Evolutionary conservation across 1,284 basidiomycete genomes (phyloP).

Genomic region (Peniophora sp.): DNA sequence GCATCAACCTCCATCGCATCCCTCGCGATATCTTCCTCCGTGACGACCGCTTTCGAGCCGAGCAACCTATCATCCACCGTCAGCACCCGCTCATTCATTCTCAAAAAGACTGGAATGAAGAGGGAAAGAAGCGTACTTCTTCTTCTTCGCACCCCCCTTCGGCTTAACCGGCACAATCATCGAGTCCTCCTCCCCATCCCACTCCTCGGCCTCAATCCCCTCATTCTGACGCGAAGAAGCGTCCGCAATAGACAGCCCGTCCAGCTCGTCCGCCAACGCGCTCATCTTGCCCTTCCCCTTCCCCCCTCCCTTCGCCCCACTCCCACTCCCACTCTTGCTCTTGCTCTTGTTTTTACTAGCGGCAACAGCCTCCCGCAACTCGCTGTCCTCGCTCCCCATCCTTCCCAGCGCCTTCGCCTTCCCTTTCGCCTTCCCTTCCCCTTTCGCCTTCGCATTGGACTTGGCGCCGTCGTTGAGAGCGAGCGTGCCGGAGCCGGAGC

Average conservation of each 20-base stretch:
- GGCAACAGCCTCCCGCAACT: not conserved
- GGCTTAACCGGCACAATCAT: constrained; percentile 23
- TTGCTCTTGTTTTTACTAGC: not conserved
- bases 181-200: constrained; percentile 17
- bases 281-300: constrained; percentile 7
- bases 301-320: too few relatives aligned
- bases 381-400: too few relatives aligned
- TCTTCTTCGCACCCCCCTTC: constrained; percentile 33
- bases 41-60: constrained; percentile 32
- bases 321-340: too few relatives aligned
- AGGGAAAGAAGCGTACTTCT: constrained; percentile 21
- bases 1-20: constrained; percentile 8
- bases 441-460: too few relatives aligned
- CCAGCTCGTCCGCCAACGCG: constrained; percentile 8
- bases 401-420: too few relatives aligned
- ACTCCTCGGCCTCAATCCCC: constrained; percentile 3
- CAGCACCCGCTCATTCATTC: not conserved
- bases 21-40: constrained; percentile 34
- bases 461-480: too few relatives aligned
- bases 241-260: not conserved
- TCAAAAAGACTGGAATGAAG: not conserved
- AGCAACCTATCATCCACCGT: constrained; percentile 25
- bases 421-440: too few relatives aligned
- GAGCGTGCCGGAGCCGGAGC: not conserved
- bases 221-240: too few relatives aligned